A percentile compares a stretch with the other conserved stretches of the same genome.
These are phyloP conservation scores for Paecilomyces niveus DNA, from an alignment of 2,329 filamentous ascomycete species.

Conservation along the genomic window DNA sequence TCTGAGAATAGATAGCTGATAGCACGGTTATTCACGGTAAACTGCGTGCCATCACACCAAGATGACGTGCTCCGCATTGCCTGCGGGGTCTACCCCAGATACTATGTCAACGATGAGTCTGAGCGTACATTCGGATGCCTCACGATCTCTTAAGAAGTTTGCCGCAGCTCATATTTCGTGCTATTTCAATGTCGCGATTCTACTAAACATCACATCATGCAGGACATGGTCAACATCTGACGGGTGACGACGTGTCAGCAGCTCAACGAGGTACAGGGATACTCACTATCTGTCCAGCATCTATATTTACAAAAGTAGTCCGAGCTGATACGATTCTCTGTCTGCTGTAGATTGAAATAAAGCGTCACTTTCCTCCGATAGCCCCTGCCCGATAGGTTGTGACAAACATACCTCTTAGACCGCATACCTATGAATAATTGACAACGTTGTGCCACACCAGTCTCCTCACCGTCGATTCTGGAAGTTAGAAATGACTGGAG, in stretches of 20 bases:
- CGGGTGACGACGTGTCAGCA: not conserved
- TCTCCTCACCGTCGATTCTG: not conserved
- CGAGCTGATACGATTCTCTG: no score
- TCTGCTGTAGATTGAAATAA: no score
- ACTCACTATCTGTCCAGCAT: not conserved
- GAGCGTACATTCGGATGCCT: slow-evolving; percentile 7
- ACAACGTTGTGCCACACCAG: no score
- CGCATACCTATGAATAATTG: no score
- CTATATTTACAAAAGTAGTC: no score
- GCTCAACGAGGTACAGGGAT: not conserved
- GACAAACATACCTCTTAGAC: no score
- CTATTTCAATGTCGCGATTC: slow-evolving; percentile 15
- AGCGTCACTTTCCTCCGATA: no score
- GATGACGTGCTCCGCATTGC: slow-evolving; percentile 1
- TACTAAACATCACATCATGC: slow-evolving; percentile 17
- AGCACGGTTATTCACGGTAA: not conserved
- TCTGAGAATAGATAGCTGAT: not conserved
- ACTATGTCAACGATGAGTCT: not conserved
- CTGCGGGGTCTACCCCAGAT: not conserved
- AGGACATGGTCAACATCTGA: not conserved
- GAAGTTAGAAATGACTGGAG: not conserved
- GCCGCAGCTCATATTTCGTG: not conserved
- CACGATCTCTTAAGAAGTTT: not conserved
- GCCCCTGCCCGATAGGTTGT: no score
- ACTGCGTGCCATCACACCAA: not conserved